Evolutionary conservation across 805 yeast species (phyloP).

Genomic region (Teunomyces panamensis): DNA sequence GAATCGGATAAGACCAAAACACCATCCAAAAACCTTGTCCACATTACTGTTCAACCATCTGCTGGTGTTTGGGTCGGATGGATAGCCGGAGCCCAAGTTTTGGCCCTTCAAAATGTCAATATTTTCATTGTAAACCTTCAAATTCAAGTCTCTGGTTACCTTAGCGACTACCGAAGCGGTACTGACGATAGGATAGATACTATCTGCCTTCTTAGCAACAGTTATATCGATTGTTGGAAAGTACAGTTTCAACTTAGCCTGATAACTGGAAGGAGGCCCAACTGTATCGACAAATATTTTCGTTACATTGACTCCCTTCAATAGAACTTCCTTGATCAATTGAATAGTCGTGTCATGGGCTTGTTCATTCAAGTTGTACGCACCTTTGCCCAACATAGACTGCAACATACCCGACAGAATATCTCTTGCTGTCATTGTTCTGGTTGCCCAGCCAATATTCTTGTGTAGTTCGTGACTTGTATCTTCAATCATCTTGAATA

Average conservation of each 20-base stretch:
- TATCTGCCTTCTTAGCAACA: slow-evolving; percentile 94
- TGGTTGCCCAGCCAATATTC: slow-evolving; percentile 84
- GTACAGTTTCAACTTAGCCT: slow-evolving; percentile 60
- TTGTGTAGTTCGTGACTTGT: slow-evolving; percentile 40
- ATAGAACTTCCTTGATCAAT: slow-evolving; percentile 63
- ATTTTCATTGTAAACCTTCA: slow-evolving; percentile 34
- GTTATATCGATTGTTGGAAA: slow-evolving; percentile 74
- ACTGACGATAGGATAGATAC: slow-evolving; percentile 86
- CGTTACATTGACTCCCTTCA: slow-evolving; percentile 57
- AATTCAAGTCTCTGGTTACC: slow-evolving; percentile 80
- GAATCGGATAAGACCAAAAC: slow-evolving; percentile 64
- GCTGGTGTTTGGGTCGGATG: slow-evolving; percentile 87
- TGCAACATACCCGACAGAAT: slow-evolving; percentile 86
- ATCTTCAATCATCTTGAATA: slow-evolving; percentile 59
- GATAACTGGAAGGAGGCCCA: slow-evolving; percentile 89
- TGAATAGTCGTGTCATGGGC: slow-evolving; percentile 93
- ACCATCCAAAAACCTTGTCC: slow-evolving; percentile 86
- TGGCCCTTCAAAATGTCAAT: slow-evolving; percentile 36
- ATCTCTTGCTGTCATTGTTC: slow-evolving; percentile 81
- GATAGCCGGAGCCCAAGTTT: slow-evolving; percentile 83
- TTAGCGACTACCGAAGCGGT: slow-evolving; percentile 96
- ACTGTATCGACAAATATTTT: slow-evolving; percentile 93
- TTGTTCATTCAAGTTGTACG: slow-evolving; percentile 84
- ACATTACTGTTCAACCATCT: slow-evolving; percentile 64
- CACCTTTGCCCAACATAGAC: slow-evolving; percentile 45